Evolutionary conservation across 2,329 filamentous ascomycete species (phyloP).

Genomic region (Cryphonectria naterciae): DNA sequence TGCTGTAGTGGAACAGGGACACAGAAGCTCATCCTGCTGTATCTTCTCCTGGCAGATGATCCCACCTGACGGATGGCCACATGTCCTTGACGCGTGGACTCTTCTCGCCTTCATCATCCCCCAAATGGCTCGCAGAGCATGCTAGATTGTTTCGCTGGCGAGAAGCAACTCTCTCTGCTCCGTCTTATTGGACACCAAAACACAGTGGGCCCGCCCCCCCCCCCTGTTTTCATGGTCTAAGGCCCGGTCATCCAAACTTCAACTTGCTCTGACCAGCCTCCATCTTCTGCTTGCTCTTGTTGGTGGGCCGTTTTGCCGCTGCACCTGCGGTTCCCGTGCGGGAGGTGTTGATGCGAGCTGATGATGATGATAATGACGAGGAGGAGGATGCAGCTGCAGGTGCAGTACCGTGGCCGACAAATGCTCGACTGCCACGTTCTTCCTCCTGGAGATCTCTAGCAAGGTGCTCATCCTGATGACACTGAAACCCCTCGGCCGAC

Average conservation of each 20-base stretch:
- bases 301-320: slow-evolving; percentile 45
- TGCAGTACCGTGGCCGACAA: slow-evolving; percentile 43
- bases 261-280: slow-evolving; percentile 66
- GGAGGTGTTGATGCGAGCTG: slow-evolving; percentile 37
- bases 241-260: slow-evolving; percentile 56
- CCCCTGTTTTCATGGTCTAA: slow-evolving; percentile 19
- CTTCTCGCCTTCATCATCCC: neutral
- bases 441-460: slow-evolving; percentile 80
- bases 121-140: neutral
- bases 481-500: slow-evolving; percentile 62
- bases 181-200: neutral
- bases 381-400: slow-evolving; percentile 23
- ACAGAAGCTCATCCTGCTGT: neutral
- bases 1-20: neutral
- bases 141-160: neutral
- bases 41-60: neutral
- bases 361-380: slow-evolving; percentile 33
- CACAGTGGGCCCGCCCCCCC: neutral
- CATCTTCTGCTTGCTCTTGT: slow-evolving; percentile 44
- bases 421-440: slow-evolving; percentile 56
- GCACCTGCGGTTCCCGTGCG: slow-evolving; percentile 36
- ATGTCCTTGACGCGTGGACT: neutral
- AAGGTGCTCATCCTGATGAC: slow-evolving; percentile 93
- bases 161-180: neutral
- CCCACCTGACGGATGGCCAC: neutral